These are phyloP conservation scores for Salix exigua DNA, from an alignment of 345 rosid species.

Conservation along the genomic window DNA sequence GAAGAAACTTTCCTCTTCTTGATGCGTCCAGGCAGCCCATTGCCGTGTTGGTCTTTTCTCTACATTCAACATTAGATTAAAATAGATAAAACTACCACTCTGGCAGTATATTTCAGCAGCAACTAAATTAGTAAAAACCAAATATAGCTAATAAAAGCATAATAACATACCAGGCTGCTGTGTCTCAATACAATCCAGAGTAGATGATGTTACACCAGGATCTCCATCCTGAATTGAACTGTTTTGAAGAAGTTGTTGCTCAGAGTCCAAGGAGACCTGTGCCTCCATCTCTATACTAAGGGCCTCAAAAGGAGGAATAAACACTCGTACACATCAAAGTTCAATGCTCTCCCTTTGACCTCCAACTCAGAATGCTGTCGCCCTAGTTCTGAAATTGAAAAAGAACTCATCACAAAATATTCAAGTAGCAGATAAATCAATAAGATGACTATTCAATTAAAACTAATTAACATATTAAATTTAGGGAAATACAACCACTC, in stretches of 20 bases:
- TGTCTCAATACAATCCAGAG: constrained; percentile 25
- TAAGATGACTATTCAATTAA: neutral
- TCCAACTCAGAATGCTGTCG: neutral
- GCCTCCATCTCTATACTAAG: constrained; percentile 40
- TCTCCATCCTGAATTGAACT: constrained; percentile 41
- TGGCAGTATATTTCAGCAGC: neutral
- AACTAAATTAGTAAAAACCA: neutral
- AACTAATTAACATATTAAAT: neutral
- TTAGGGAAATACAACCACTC: neutral
- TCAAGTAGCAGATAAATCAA: neutral
- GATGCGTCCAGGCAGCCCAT: constrained; percentile 99
- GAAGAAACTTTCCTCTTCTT: constrained; percentile 98
- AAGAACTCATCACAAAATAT: neutral
- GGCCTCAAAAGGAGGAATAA: constrained; percentile 31
- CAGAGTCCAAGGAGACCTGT: constrained; percentile 27
- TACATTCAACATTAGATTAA: constrained; percentile 24
- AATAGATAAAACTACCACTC: constrained; percentile 1
- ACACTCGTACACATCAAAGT: constrained; percentile 15
- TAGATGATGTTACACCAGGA: constrained; percentile 36
- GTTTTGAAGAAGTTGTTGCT: constrained; percentile 31
- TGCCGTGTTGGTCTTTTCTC: constrained; percentile 86
- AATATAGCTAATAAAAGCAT: constrained; percentile 11
- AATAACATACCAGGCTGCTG: constrained; percentile 60
- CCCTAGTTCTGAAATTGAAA: neutral
- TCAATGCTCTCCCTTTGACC: constrained; percentile 9